A percentile compares a stretch with the other conserved stretches of the same genome.
Evolutionary conservation across 2,329 filamentous ascomycete genomes (phyloP).

Genomic region (Berkeleyomyces basicola): DNA sequence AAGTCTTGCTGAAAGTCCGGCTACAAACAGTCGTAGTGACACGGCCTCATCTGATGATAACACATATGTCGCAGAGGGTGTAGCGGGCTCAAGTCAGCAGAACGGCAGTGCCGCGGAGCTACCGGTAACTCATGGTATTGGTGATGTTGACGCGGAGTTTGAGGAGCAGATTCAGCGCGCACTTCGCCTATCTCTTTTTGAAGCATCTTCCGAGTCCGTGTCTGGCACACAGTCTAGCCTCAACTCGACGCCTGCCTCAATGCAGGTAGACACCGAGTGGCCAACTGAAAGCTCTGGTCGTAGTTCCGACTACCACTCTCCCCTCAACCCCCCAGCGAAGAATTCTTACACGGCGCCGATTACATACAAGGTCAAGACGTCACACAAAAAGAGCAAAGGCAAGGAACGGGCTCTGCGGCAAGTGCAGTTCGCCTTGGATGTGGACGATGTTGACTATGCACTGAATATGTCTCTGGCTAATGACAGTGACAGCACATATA

Average conservation of each 20-base stretch:
- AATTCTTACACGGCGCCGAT: constrained; percentile 4
- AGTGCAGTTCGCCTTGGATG: not conserved
- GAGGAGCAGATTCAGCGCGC: constrained; percentile 47
- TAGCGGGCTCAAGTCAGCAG: not conserved
- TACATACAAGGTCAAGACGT: constrained; percentile 1
- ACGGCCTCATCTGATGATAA: constrained; percentile 32
- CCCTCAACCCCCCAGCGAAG: constrained; percentile 2
- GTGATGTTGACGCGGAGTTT: constrained; percentile 32
- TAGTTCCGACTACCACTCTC: not conserved
- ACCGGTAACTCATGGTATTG: not conserved
- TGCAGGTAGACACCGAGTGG: not conserved
- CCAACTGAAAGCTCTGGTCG: not conserved
- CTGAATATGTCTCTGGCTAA: not conserved
- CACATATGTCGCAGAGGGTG: constrained; percentile 22
- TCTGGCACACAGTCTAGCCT: constrained; percentile 13
- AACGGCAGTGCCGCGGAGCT: not conserved
- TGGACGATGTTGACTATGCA: not conserved
- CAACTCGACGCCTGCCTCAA: not conserved
- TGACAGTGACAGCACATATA: not conserved
- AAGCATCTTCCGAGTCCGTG: constrained; percentile 19
- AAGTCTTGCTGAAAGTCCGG: not conserved
- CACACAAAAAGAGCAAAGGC: not conserved
- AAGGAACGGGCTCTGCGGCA: not conserved
- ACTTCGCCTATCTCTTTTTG: constrained; percentile 43
- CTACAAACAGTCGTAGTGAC: constrained; percentile 28